Percentiles rank a stretch among this genome's conserved stretches.
These are phyloP conservation scores for Penicillium malachiteum DNA, from an alignment of 495 filamentous ascomycete genomes.

Conservation along the genomic window DNA sequence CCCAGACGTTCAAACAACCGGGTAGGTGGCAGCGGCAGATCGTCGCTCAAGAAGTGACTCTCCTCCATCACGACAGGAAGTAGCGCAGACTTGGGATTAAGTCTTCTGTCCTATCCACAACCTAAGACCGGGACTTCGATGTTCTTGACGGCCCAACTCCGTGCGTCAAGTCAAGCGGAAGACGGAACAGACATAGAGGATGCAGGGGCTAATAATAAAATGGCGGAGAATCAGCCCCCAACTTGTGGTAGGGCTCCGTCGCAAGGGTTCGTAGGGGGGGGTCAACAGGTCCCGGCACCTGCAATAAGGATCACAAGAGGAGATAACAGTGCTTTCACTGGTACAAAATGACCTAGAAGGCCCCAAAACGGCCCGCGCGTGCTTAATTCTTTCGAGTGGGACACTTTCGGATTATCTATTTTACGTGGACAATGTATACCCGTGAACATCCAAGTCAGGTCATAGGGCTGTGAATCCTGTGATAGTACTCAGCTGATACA, in stretches of 20 bases:
- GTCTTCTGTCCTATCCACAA: conserved; percentile 2
- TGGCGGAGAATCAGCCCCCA: conserved; percentile 1
- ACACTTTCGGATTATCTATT: neutral
- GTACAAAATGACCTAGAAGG: neutral
- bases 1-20: conserved; percentile 71
- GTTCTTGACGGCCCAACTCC: neutral
- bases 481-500: no score
- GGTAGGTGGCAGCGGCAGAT: conserved; percentile 65
- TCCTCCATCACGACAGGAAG: conserved; percentile 34
- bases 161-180: conserved; percentile 4
- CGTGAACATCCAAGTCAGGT: no score
- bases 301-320: conserved; percentile 8
- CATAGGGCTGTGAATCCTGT: no score
- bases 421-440: neutral
- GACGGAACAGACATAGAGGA: conserved; percentile 20
- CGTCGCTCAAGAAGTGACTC: conserved; percentile 51
- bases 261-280: neutral
- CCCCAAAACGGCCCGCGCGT: no score
- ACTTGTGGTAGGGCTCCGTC: neutral
- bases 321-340: no score
- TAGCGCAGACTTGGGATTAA: neutral
- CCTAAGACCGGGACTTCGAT: neutral
- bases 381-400: neutral
- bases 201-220: conserved; percentile 6
- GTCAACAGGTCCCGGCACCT: conserved; percentile 4